Conservation (phyloP, 345 rosid genomes). For the Firmiana major region DNA sequence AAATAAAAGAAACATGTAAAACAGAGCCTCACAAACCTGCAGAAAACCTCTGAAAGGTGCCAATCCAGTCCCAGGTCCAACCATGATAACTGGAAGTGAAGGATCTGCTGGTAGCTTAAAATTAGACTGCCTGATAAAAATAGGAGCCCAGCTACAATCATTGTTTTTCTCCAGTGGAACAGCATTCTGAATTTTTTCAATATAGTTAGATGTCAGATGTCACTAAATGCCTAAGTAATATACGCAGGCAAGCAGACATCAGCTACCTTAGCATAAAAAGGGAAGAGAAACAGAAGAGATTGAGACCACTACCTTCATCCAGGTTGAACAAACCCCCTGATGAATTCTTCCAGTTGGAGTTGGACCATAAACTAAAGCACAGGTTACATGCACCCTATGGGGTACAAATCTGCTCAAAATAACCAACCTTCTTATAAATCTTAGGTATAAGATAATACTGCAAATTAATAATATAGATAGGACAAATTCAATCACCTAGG, state of each 20-base stretch:
- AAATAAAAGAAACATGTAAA: not conserved
- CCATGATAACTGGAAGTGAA: constrained; percentile 48
- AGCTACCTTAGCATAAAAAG: not conserved
- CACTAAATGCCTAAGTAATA: no score
- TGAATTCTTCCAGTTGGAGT: constrained; percentile 85
- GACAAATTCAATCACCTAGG: constrained; percentile 50
- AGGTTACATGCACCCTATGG: constrained; percentile 81
- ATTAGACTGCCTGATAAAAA: constrained; percentile 59
- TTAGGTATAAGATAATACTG: not conserved
- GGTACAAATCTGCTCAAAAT: constrained; percentile 53
- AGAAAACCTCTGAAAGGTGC: constrained; percentile 79
- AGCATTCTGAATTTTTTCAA: constrained; percentile 44
- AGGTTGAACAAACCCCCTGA: constrained; percentile 92
- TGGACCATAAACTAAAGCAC: constrained; percentile 80
- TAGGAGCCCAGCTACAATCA: constrained; percentile 61
- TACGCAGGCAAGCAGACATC: no score
- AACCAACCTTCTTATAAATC: constrained; percentile 2
- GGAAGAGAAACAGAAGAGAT: not conserved
- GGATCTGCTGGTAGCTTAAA: constrained; percentile 55
- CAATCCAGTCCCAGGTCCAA: constrained; percentile 74
- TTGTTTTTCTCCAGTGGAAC: constrained; percentile 47
- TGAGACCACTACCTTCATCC: constrained; percentile 68
- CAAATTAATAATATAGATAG: not conserved
- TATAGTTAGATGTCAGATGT: no score
- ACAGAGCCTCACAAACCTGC: constrained; percentile 27